Evolutionary conservation across 805 yeast genomes (phyloP), one percentile per base, ranked within the genome.

Genomic region (Ogataea glucozyma): DNA sequence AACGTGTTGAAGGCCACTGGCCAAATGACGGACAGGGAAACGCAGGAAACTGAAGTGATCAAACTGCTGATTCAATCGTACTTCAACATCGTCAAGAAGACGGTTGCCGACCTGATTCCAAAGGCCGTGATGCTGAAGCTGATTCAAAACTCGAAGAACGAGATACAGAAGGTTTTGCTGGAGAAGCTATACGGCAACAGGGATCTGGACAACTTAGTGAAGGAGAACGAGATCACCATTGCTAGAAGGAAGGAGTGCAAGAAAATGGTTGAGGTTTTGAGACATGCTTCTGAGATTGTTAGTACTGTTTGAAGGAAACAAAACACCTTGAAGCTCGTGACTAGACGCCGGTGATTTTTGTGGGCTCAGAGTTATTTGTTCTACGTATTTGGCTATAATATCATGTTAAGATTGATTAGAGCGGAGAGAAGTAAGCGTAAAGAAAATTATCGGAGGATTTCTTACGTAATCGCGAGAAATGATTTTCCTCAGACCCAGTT

Each of bases 41-140:
- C 91, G 18, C 84, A 87, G 79, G 99, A 93, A 67, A 91, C 98
- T 2, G 99, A 93, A 62, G 97, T 93, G 27, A 93, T 93, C 62
- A 93, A 93, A 71, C 75, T 93, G 47, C 76, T 93, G 62, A 91
- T 93, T 52, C 78, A 83, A 39, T 88, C 97, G 20, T 93, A 93
- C 67, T 93, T 85, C 71, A 80, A 80, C 60, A 93, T 93, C 62
- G 97, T 93, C 37, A 88, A 90, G 70, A 81, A 96, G 62, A 88
- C 97, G 1, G 84, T 93, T 56, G 85, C 95, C 16, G 99, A 93
- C 62, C 72, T 90, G 58, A 84, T 93, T 54, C 99, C 99, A 54
- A 93, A 93, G 70, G 95, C 97, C 3, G 78, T 93, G 50, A 89
- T 90, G 95, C 75, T 91, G 58, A 90, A 91, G 66, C 76, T 93